A percentile compares a stretch with the other conserved stretches of the same genome.
Evolutionary conservation across 192 early-diverging fungal genomes (phyloP).

Genomic region (Entophlyctis luteolus): DNA sequence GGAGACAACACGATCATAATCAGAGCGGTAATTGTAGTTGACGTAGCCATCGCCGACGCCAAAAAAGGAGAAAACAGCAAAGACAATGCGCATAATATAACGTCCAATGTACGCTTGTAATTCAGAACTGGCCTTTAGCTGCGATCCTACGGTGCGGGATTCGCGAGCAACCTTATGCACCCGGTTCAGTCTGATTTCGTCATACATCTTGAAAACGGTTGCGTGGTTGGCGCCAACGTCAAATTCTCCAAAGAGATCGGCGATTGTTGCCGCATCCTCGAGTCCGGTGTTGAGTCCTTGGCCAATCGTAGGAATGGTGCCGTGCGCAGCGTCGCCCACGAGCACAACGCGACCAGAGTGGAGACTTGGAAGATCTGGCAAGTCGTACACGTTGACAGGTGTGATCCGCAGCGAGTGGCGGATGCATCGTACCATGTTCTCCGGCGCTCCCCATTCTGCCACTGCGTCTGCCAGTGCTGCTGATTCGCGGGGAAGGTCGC

Average conservation of each 20-base stretch:
- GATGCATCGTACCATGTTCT: background rate
- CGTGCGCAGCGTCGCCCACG: slow-evolving; percentile 16
- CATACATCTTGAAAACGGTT: background rate
- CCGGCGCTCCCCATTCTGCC: background rate
- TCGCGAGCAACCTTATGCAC: background rate
- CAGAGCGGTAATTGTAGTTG: background rate
- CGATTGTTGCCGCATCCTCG: slow-evolving; percentile 4
- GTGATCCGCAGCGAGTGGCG: background rate
- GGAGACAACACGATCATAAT: background rate
- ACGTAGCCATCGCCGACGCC: background rate
- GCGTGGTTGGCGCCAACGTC: background rate
- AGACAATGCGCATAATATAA: slow-evolving; percentile 9
- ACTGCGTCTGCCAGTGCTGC: background rate
- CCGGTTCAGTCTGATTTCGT: background rate
- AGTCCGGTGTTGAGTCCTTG: slow-evolving; percentile 4
- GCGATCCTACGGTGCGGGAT: background rate
- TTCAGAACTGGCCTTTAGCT: background rate
- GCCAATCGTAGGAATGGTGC: background rate
- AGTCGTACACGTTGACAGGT: slow-evolving; percentile 8
- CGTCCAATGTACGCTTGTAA: background rate
- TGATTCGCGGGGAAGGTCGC: slow-evolving; percentile 4
- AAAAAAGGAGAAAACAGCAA: background rate
- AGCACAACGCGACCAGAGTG: slow-evolving; percentile 10
- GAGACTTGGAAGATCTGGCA: background rate
- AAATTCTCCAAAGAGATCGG: slow-evolving; percentile 7